Conservation (phyloP, 116 monocot species). For the Papilionanthe hybrid region DNA sequence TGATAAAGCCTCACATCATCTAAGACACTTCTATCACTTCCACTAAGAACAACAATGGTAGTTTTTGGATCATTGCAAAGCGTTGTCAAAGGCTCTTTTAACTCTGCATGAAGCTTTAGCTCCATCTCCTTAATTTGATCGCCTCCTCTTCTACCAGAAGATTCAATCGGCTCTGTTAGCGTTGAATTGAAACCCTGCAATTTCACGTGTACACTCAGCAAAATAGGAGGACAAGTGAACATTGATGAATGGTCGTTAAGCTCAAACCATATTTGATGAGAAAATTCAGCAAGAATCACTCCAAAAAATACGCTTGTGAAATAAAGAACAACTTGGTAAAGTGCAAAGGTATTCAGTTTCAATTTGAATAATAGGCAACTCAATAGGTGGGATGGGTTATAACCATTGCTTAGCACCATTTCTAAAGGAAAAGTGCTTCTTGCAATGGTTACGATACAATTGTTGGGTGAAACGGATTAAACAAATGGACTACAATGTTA, state of each 20-base stretch:
- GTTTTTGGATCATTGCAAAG: conserved; percentile 81
- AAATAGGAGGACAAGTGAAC: neutral
- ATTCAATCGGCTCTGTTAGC: conserved; percentile 84
- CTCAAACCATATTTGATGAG: neutral
- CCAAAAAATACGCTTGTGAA: neutral
- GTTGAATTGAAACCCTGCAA: conserved; percentile 92
- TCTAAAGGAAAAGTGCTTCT: neutral
- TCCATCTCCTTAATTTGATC: conserved; percentile 99
- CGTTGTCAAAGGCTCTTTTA: conserved; percentile 55
- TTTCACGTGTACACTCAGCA: neutral
- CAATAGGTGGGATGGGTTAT: neutral
- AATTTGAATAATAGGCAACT: neutral
- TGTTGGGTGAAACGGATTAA: no score
- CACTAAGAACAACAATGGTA: conserved; percentile 89
- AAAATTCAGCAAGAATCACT: neutral
- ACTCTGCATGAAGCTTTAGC: conserved; percentile 82
- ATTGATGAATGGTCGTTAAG: neutral
- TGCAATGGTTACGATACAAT: neutral
- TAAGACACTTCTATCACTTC: conserved; percentile 91
- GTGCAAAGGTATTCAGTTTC: neutral
- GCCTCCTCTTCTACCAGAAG: conserved; percentile 91
- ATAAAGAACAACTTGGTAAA: neutral
- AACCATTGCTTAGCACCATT: neutral
- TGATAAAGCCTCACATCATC: conserved; percentile 57
- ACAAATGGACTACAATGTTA: no score